Conservation (phyloP, 345 rosid species). For the Aquilaria sinensis region DNA sequence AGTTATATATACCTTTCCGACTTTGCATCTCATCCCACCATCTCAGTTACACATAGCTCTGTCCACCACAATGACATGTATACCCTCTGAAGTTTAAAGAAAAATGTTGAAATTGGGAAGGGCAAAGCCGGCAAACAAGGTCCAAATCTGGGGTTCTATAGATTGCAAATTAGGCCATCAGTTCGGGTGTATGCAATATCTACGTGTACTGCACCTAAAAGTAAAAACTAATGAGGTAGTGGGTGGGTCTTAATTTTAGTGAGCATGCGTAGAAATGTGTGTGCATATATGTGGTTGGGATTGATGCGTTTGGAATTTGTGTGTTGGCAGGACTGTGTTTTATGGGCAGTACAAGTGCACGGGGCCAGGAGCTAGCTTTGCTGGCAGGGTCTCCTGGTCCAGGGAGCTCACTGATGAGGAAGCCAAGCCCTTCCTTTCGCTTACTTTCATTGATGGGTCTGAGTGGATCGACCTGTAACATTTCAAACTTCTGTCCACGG, state of each 20-base stretch:
- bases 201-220: conserved; percentile 14
- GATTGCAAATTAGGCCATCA: too few relatives aligned
- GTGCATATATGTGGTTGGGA: background rate
- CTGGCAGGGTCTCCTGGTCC: conserved; percentile 85
- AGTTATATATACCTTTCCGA: background rate
- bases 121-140: background rate
- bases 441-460: conserved; percentile 75
- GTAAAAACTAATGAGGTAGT: too few relatives aligned
- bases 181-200: conserved; percentile 1
- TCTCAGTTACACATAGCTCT: background rate
- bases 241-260: too few relatives aligned
- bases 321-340: conserved; percentile 75
- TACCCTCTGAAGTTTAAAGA: background rate
- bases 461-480: conserved; percentile 63
- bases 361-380: conserved; percentile 79
- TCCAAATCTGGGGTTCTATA: conserved; percentile 4
- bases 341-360: conserved; percentile 93
- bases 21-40: background rate
- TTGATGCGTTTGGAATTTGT: conserved; percentile 3
- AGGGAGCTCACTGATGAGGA: conserved; percentile 79
- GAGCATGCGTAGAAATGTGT: too few relatives aligned
- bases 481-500: too few relatives aligned
- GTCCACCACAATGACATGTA: background rate
- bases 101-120: background rate
- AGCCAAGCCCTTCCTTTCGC: conserved; percentile 84